These are phyloP conservation scores for Arabidopsis arenosa DNA, from an alignment of 345 rosid species.

Conservation along the genomic window DNA sequence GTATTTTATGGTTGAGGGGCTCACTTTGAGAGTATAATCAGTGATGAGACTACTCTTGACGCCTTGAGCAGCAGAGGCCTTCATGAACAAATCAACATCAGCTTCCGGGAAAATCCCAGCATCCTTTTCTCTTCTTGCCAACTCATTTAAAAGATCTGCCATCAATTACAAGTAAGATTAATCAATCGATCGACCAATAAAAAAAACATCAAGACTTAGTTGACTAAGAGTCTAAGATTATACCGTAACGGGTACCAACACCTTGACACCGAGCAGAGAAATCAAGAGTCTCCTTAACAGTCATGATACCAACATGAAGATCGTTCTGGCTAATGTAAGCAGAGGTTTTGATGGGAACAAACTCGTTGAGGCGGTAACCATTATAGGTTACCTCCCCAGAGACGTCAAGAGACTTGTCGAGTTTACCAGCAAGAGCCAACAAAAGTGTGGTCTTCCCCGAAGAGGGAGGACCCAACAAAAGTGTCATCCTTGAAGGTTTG, in stretches of 20 bases:
- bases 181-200: background rate
- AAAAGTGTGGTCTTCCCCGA: slow-evolving; percentile 84
- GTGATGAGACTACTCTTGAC: slow-evolving; percentile 65
- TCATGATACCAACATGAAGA: slow-evolving; percentile 82
- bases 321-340: slow-evolving; percentile 86
- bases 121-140: slow-evolving; percentile 81
- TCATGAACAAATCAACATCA: slow-evolving; percentile 87
- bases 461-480: slow-evolving; percentile 81
- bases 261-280: slow-evolving; percentile 89
- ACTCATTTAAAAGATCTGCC: slow-evolving; percentile 70
- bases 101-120: slow-evolving; percentile 88
- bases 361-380: slow-evolving; percentile 65
- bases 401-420: slow-evolving; percentile 61
- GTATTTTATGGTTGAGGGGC: slow-evolving; percentile 12
- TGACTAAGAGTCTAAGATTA: slow-evolving; percentile 23
- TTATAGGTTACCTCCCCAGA: slow-evolving; percentile 69
- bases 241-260: slow-evolving; percentile 82
- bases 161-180: background rate
- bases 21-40: slow-evolving; percentile 74
- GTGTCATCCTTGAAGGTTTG: slow-evolving; percentile 80
- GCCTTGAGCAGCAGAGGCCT: slow-evolving; percentile 83
- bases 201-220: background rate
- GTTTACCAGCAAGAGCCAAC: slow-evolving; percentile 76
- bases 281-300: slow-evolving; percentile 83
- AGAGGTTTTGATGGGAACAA: slow-evolving; percentile 77